Conservation (phyloP, 1,284 basidiomycete species). For the Peniophora sp. region DNA sequence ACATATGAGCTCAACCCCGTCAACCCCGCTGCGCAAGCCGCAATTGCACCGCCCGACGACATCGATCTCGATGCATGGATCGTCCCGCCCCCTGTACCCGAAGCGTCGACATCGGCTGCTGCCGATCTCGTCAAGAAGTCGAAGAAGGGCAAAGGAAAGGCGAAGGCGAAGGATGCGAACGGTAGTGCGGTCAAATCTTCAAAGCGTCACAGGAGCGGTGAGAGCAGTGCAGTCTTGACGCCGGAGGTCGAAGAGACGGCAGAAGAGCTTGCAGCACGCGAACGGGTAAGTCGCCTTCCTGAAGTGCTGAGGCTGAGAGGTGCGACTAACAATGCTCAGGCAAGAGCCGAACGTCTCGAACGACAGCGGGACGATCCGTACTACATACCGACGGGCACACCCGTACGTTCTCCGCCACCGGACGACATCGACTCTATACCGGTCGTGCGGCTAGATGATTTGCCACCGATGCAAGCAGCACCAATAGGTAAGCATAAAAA, state of each 20-base stretch:
- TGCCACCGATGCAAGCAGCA: constrained; percentile 42
- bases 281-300: constrained; percentile 33
- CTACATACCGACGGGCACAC: constrained; percentile 67
- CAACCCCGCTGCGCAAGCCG: constrained; percentile 71
- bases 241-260: constrained; percentile 40
- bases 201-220: constrained; percentile 19
- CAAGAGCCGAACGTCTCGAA: constrained; percentile 66
- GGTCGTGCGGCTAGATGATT: constrained; percentile 70
- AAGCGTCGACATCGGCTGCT: constrained; percentile 18
- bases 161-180: constrained; percentile 17
- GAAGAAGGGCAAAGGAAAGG: constrained; percentile 36
- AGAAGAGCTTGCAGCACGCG: constrained; percentile 50
- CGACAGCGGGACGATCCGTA: constrained; percentile 80
- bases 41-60: constrained; percentile 76
- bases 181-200: constrained; percentile 28
- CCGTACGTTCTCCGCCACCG: constrained; percentile 16
- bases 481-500: too few relatives aligned
- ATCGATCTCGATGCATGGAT: constrained; percentile 85
- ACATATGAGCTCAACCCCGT: constrained; percentile 84
- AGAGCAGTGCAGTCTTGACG: constrained; percentile 24
- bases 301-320: neutral
- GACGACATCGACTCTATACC: constrained; percentile 82
- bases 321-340: constrained; percentile 30
- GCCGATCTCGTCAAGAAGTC: constrained; percentile 32
- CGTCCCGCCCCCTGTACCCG: constrained; percentile 53